Evolutionary conservation across 345 rosid genomes (phyloP).

Genomic region (Carallia brachiata): DNA sequence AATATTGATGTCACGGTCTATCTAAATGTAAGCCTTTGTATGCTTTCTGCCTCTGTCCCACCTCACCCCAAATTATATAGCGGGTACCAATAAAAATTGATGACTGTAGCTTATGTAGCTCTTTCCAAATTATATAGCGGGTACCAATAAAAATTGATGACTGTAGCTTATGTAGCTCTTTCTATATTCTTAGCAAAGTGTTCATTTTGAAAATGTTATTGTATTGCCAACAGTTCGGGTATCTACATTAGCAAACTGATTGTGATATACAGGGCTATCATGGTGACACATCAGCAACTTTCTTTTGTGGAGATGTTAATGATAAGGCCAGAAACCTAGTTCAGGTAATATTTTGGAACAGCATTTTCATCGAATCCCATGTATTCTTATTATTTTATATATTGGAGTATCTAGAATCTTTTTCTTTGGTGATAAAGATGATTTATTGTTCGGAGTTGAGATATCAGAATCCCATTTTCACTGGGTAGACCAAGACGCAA

Average conservation of each 20-base stretch:
- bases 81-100: not conserved
- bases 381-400: not conserved
- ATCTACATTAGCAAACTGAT: not conserved
- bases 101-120: not conserved
- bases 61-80: not conserved
- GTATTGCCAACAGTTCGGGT: not conserved
- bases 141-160: not conserved
- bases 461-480: not conserved
- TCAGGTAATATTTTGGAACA: conserved; percentile 45
- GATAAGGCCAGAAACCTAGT: conserved; percentile 76
- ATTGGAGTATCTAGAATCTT: not conserved
- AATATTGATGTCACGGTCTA: conserved; percentile 90
- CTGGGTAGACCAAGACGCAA: too few relatives aligned
- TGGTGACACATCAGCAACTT: conserved; percentile 93
- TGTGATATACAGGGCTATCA: conserved; percentile 67
- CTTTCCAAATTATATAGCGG: not conserved
- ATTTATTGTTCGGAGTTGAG: not conserved
- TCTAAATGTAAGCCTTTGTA: conserved; percentile 56
- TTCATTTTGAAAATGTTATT: not conserved
- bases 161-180: not conserved
- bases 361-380: not conserved
- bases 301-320: conserved; percentile 86
- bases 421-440: not conserved
- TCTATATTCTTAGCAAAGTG: not conserved
- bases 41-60: not conserved